A percentile compares a stretch with the other conserved stretches of the same genome.
Evolutionary conservation across 768 basidiomycete species (phyloP).

Genomic region (Termitomyces sp.): DNA sequence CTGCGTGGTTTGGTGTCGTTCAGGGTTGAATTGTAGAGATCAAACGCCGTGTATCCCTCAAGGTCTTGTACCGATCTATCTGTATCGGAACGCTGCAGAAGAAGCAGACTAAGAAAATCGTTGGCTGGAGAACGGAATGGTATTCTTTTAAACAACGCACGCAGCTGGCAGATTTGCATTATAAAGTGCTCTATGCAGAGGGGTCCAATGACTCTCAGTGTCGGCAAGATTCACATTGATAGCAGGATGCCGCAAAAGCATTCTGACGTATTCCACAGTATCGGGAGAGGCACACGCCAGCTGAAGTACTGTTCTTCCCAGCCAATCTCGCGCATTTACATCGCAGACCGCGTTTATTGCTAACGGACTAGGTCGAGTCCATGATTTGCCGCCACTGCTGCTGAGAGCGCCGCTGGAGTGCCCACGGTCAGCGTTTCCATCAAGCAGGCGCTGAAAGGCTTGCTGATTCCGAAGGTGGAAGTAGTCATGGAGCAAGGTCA

Average conservation of each 20-base stretch:
- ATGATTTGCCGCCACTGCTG: slow-evolving; percentile 55
- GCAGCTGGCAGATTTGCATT: slow-evolving; percentile 70
- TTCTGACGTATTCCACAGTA: slow-evolving; percentile 72
- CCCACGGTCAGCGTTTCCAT: slow-evolving; percentile 41
- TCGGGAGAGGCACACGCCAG: slow-evolving; percentile 70
- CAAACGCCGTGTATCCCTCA: slow-evolving; percentile 90
- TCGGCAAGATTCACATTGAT: slow-evolving; percentile 83
- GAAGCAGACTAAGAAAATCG: slow-evolving; percentile 50
- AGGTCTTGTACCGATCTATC: slow-evolving; percentile 73
- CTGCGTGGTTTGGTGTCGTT: slow-evolving; percentile 62
- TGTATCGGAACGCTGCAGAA: slow-evolving; percentile 73
- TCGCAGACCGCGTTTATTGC: slow-evolving; percentile 35
- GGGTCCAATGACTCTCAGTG: slow-evolving; percentile 86
- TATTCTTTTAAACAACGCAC: slow-evolving; percentile 36
- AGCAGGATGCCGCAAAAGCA: slow-evolving; percentile 71
- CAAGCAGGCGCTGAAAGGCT: slow-evolving; percentile 75
- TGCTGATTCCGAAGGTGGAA: slow-evolving; percentile 70
- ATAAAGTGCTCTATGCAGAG: slow-evolving; percentile 86
- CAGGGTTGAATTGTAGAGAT: slow-evolving; percentile 90
- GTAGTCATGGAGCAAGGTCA: slow-evolving; percentile 81
- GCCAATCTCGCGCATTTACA: slow-evolving; percentile 69
- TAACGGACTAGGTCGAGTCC: slow-evolving; percentile 48
- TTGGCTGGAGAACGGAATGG: neutral
- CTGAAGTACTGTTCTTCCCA: slow-evolving; percentile 81
- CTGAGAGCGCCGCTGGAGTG: slow-evolving; percentile 33